Conservation (phyloP, 768 basidiomycete genomes). For the Boletus insuetus region DNA sequence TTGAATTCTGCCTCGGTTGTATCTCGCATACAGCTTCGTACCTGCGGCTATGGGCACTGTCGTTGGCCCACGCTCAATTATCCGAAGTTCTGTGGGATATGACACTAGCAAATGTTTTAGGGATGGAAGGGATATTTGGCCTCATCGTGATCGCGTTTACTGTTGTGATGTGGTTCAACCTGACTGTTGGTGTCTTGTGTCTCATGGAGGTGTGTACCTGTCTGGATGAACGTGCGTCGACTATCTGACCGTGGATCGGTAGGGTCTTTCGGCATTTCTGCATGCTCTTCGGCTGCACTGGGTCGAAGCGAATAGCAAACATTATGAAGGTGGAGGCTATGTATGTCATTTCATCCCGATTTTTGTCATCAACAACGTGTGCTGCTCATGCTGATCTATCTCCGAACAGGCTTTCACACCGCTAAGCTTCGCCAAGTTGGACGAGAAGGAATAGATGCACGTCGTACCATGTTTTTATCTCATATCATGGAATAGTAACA, state of each 20-base stretch:
- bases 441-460: constrained; percentile 33
- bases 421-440: constrained; percentile 44
- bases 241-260: constrained; percentile 8
- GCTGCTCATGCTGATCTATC: constrained; percentile 26
- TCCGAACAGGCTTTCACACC: constrained; percentile 45
- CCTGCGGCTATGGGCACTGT: constrained; percentile 95
- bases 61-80: constrained; percentile 95
- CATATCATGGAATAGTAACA: constrained; percentile 13
- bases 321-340: constrained; percentile 87
- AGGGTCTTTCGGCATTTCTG: constrained; percentile 94
- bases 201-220: constrained; percentile 82
- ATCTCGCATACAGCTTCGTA: constrained; percentile 97
- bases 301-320: constrained; percentile 98
- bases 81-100: constrained; percentile 92
- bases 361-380: constrained; percentile 23
- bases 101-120: constrained; percentile 67
- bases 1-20: constrained; percentile 98
- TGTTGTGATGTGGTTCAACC: constrained; percentile 70
- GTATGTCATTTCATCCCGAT: constrained; percentile 46
- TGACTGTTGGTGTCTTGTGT: constrained; percentile 80
- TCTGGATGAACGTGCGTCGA: constrained; percentile 17
- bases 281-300: constrained; percentile 96
- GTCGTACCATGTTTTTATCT: constrained; percentile 13
- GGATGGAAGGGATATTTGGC: constrained; percentile 64
- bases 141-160: constrained; percentile 48